Evolutionary conservation across 257 asterid genomes (phyloP), one percentile per base, ranked within the genome.

Genomic region (Vinca minor): DNA sequence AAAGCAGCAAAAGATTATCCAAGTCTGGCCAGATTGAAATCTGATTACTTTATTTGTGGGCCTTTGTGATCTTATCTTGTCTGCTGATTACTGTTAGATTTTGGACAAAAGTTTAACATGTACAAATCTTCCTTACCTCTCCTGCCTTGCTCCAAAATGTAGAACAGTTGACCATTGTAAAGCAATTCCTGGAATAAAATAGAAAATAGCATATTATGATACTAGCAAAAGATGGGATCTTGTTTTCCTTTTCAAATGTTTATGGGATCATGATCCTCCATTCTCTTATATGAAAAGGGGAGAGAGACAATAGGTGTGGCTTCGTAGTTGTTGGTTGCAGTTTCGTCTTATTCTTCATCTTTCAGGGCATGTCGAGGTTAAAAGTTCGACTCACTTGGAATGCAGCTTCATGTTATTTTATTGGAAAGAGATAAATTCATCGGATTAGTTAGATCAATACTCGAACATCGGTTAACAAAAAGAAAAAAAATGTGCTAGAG

Each of bases 21-120:
- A 23, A 54, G 44, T 35, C 49, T 21, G 47, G 49, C 56, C 49
- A 55, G 32, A 26, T 29, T 0, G 34, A 56, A 32, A 35, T 23
- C 55, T 23, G 35, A 44, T 55, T 63, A 53, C 58, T 63, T 4
- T 67, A 15, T 53, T 53, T 3, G 74, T 54, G 69, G 74, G 59
- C 46, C 74, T 69, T n/a, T 55, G 29, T 21, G 18, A 66, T 41
- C 71, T 66, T 56, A 34, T 67, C 71, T 5, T 31, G 59, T 45
- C 49, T 44, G 41, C 23, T 34, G 31, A 15, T 7, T 45, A 57
- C 57, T 44, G 59, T 49, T 67, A 18, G 36, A 21, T 38, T 18
- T 28, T 23, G n/a, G n/a, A 59, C 42, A 32, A 8, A 68, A 47
- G 66, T 47, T 36, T 32, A 23, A 47, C 13, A 57, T 15, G 41